Evolutionary conservation across 768 basidiomycete genomes (phyloP).

Genomic region (Asterophora parasitica): DNA sequence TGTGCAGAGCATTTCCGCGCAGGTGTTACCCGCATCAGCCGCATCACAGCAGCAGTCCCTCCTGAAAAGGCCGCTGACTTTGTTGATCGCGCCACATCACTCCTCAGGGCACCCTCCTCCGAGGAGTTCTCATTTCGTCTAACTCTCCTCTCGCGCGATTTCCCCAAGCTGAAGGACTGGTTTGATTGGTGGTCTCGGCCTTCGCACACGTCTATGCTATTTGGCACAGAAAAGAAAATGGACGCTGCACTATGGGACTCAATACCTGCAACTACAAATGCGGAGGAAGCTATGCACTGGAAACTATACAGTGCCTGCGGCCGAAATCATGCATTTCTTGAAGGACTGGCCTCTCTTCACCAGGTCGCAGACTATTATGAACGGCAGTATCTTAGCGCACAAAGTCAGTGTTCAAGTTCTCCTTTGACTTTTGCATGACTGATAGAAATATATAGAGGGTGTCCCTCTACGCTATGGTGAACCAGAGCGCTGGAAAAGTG

Average conservation of each 20-base stretch:
- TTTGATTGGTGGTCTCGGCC: constrained; percentile 26
- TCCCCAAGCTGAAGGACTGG: constrained; percentile 22
- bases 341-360: constrained; percentile 13
- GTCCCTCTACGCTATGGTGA: background rate
- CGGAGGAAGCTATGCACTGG: constrained; percentile 31
- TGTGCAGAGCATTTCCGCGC: constrained; percentile 27
- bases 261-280: constrained; percentile 29
- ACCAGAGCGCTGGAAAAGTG: background rate
- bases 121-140: constrained; percentile 8
- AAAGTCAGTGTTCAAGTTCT: background rate
- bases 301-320: constrained; percentile 26
- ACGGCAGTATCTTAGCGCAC: background rate
- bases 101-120: constrained; percentile 8
- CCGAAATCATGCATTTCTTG: constrained; percentile 16
- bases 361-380: background rate
- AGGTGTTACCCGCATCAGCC: constrained; percentile 20
- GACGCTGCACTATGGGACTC: constrained; percentile 18
- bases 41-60: constrained; percentile 22
- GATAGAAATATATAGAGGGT: background rate
- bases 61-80: constrained; percentile 12
- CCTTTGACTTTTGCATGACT: background rate
- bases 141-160: constrained; percentile 18
- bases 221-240: constrained; percentile 13
- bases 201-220: constrained; percentile 22
- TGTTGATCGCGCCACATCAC: constrained; percentile 5